Evolutionary conservation across 2,329 filamentous ascomycete species (phyloP).

Genomic region (Trichoderma citrinoviride): DNA sequence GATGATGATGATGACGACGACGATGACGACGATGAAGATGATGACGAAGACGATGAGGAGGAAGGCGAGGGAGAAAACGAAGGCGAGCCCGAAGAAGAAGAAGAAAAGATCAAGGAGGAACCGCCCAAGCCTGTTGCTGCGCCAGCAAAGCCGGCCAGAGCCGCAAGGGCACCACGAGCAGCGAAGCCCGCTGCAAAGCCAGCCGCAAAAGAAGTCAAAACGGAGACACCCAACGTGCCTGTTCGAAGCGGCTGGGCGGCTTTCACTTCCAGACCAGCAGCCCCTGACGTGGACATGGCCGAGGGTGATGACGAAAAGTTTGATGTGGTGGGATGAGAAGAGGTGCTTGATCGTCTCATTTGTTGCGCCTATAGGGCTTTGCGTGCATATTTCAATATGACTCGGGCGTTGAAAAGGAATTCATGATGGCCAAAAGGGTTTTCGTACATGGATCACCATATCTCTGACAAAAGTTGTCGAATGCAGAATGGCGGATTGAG

Average conservation of each 20-base stretch:
- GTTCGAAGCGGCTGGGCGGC: conserved; percentile 36
- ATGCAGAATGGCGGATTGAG: too few relatives aligned
- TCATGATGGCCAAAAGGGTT: too few relatives aligned
- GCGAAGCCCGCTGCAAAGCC: not conserved
- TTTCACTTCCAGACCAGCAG: conserved; percentile 27
- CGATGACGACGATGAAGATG: conserved; percentile 44
- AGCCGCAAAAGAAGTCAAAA: conserved; percentile 11
- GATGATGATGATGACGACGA: conserved; percentile 55
- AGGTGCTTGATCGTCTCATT: too few relatives aligned
- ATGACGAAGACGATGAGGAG: conserved; percentile 40
- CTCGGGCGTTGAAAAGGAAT: too few relatives aligned
- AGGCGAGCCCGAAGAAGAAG: conserved; percentile 27
- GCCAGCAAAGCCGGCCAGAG: conserved; percentile 16
- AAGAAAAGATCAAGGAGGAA: conserved; percentile 25
- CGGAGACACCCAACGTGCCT: conserved; percentile 21
- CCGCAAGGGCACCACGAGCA: not conserved
- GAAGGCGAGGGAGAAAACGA: conserved; percentile 39
- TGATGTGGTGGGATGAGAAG: conserved; percentile 30
- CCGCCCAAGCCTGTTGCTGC: conserved; percentile 22
- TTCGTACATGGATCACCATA: too few relatives aligned
- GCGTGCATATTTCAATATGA: too few relatives aligned
- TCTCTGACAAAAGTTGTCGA: too few relatives aligned
- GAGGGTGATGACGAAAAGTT: conserved; percentile 33
- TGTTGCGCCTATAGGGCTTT: too few relatives aligned
- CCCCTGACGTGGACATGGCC: conserved; percentile 33